Evolutionary conservation across 805 yeast genomes (phyloP).

Genomic region (Kluyveromyces dobzhanskii): DNA sequence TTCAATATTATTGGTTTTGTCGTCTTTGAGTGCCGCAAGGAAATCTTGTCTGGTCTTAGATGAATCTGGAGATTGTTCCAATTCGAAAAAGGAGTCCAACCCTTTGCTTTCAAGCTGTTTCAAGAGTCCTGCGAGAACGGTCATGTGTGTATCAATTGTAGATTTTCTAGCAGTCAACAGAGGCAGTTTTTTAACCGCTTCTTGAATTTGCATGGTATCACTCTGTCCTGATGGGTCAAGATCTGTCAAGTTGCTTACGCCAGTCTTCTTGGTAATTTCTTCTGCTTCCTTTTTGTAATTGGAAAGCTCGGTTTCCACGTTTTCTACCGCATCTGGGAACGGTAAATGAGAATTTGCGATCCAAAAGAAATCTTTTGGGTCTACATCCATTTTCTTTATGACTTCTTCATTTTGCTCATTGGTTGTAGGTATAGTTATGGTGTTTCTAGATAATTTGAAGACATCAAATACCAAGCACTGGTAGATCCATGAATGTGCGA

Average conservation of each 20-base stretch:
- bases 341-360: conserved; percentile 72
- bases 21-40: conserved; percentile 45
- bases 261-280: conserved; percentile 70
- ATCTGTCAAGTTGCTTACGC: conserved; percentile 62
- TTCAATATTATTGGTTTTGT: conserved; percentile 50
- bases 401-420: conserved; percentile 31
- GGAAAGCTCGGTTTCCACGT: conserved; percentile 77
- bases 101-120: conserved; percentile 79
- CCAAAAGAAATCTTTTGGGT: conserved; percentile 94
- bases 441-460: conserved; percentile 71
- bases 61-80: conserved; percentile 70
- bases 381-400: conserved; percentile 69
- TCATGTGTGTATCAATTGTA: conserved; percentile 94
- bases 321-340: conserved; percentile 98
- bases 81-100: conserved; percentile 85
- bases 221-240: conserved; percentile 46
- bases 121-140: conserved; percentile 75
- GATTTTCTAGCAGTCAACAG: conserved; percentile 83
- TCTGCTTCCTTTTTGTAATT: conserved; percentile 81
- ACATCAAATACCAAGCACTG: conserved; percentile 95
- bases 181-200: conserved; percentile 87
- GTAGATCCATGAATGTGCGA: conserved; percentile 95
- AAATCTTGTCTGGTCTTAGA: conserved; percentile 45
- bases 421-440: conserved; percentile 52
- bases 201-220: conserved; percentile 64